Evolutionary conservation across 305 asterid genomes (phyloP), one percentile per base, ranked within the genome.

Genomic region (Fraxinus floribunda): DNA sequence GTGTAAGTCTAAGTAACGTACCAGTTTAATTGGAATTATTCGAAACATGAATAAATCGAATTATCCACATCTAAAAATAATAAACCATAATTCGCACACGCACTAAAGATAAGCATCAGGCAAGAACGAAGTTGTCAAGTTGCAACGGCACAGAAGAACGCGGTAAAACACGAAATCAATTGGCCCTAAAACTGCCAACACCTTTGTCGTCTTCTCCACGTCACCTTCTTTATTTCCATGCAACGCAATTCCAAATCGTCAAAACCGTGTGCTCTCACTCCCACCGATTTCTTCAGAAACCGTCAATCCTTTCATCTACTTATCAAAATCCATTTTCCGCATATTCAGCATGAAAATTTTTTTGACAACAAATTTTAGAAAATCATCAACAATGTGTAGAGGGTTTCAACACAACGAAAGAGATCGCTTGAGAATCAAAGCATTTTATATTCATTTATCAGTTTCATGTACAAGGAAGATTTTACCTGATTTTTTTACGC

Each of bases 351-450:
- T 4, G 26, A 22, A 62, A 8, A 2, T 22, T 8, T 20, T 75
- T 13, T 1, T 35, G 35, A 49, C 16, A n/a, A 24, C 44, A 44
- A 70, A 68, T 7, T 46, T 73, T 24, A 73, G 2, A 70, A 41
- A 8, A 71, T 2, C 71, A 22, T 5, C 7, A 9, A 84, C 18
- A 66, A 93, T 94, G 98, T 94, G 98, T 74, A 84, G 88, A 81
- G 98, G 97, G 0, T 91, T 86, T 75, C 89, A 86, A 39, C 89
- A 55, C 4, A 86, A 81, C 86, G 90, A 88, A n/a, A 72, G 83
- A 16, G 90, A 90, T 1, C 80, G 86, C 79, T 30, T 94, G 79
- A 91, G 79, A 78, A 90, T 92, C 86, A 90, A 85, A 81, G 88
- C 95, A 1, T 90, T 94, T 81, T 85, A 86, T 84, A 64, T 90